These are phyloP conservation scores for Saksenaea oblongispora DNA, from an alignment of 371 early-diverging fungal genomes.

Conservation along the genomic window DNA sequence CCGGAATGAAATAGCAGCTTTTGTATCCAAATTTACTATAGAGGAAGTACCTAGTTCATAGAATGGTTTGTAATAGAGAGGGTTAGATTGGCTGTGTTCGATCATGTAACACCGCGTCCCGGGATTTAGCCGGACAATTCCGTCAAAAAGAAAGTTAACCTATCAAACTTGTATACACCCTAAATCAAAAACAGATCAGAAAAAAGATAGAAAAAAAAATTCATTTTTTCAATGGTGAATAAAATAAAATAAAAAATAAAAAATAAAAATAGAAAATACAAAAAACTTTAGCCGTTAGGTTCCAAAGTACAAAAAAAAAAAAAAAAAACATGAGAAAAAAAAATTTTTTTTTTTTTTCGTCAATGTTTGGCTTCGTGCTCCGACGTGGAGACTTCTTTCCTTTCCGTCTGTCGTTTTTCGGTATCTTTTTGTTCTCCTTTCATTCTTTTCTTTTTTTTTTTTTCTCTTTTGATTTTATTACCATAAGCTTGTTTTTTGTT, in stretches of 20 bases:
- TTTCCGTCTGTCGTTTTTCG: constrained; percentile 1
- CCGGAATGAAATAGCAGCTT: constrained; percentile 58
- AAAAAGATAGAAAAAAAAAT: too few species aligned
- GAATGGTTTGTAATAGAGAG: too few species aligned
- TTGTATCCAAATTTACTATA: constrained; percentile 50
- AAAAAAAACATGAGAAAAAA: background rate
- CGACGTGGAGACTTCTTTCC: background rate
- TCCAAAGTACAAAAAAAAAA: background rate
- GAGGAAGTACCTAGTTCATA: background rate
- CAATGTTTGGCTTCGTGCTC: constrained; percentile 2
- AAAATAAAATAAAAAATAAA: background rate
- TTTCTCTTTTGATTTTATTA: constrained; percentile 3
- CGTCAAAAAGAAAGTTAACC: constrained; percentile 1
- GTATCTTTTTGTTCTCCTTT: background rate
- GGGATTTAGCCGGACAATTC: background rate
- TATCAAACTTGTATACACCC: too few species aligned
- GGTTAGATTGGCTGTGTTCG: background rate
- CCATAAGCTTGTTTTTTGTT: too few species aligned
- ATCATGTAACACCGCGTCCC: background rate
- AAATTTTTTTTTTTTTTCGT: background rate
- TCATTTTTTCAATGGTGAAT: too few species aligned
- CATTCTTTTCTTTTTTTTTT: constrained; percentile 1
- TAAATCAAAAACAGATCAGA: too few species aligned
- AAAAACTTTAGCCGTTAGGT: background rate
- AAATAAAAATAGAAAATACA: background rate